Evolutionary conservation across 1,284 basidiomycete species (phyloP).

Genomic region (Sporisorium reilianum): DNA sequence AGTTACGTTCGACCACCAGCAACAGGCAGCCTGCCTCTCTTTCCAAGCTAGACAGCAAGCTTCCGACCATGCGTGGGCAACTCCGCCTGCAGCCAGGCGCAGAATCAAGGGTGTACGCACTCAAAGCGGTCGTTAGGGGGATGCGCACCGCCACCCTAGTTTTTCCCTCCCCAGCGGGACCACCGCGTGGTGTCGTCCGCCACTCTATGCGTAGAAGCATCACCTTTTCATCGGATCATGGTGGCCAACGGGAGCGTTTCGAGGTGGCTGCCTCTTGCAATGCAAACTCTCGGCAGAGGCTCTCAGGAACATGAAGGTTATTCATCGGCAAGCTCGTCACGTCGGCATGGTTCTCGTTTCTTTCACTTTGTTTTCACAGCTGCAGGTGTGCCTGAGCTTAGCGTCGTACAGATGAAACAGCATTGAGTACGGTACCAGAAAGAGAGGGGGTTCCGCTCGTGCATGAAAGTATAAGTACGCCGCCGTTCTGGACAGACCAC

Average conservation of each 20-base stretch:
- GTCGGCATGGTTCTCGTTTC: background rate
- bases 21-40: no score
- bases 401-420: background rate
- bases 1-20: background rate
- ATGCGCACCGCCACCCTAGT: slow-evolving; percentile 9
- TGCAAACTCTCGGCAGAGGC: background rate
- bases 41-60: background rate
- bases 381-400: slow-evolving; percentile 1
- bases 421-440: background rate
- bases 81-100: no score
- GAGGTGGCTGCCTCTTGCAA: background rate
- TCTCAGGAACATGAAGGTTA: background rate
- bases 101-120: no score
- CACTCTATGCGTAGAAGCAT: slow-evolving; percentile 17
- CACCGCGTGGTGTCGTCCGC: background rate
- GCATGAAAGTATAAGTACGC: slow-evolving; percentile 31
- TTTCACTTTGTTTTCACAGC: background rate
- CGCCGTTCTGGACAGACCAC: slow-evolving; percentile 31
- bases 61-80: background rate
- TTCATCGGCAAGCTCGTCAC: background rate
- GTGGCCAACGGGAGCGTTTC: background rate
- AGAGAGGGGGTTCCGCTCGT: background rate
- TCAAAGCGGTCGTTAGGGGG: background rate
- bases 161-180: background rate
- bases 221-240: background rate